phyloP scores from a whole-genome alignment of 179 eudicot genomes.

The Beta corolliflora region DNA sequence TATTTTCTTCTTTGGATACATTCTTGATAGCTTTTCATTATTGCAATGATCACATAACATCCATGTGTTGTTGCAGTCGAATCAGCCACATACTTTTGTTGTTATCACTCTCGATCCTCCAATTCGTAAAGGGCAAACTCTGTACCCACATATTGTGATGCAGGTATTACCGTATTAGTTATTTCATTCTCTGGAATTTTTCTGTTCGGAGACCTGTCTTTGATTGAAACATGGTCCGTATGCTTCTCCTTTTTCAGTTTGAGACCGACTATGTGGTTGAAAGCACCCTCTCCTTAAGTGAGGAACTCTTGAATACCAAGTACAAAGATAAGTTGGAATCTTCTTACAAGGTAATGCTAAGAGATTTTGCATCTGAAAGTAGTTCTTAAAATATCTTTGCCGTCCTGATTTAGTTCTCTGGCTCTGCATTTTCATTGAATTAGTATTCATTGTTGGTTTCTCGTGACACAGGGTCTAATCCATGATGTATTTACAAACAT shows the following conservation, averaged over 20 bases:
- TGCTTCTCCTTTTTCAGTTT: conserved; percentile 56
- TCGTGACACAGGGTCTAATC: conserved; percentile 69
- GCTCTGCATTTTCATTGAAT: neutral
- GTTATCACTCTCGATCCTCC: conserved; percentile 96
- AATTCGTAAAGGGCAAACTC: conserved; percentile 94
- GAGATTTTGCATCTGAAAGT: conserved; percentile 4
- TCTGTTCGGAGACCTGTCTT: neutral
- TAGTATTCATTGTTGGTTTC: neutral
- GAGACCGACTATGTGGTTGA: conserved; percentile 88
- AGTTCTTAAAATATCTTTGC: conserved; percentile 2
- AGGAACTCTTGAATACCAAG: conserved; percentile 72
- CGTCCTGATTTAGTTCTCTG: neutral
- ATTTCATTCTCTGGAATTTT: neutral
- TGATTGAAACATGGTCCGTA: conserved; percentile 17
- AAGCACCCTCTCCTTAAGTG: conserved; percentile 65
- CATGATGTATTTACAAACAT: conserved; percentile 90
- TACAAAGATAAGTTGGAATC: conserved; percentile 87
- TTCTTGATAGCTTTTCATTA: neutral
- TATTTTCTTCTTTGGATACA: neutral
- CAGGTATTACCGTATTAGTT: conserved; percentile 57
- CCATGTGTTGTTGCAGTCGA: conserved; percentile 65
- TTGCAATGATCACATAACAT: neutral
- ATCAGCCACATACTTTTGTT: conserved; percentile 95
- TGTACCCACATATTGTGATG: conserved; percentile 97
- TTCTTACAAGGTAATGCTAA: conserved; percentile 63